A percentile compares a stretch with the other conserved stretches of the same genome.
These are phyloP conservation scores for Fusarium praegraminearum DNA, from an alignment of 2,329 filamentous ascomycete genomes.

Conservation along the genomic window DNA sequence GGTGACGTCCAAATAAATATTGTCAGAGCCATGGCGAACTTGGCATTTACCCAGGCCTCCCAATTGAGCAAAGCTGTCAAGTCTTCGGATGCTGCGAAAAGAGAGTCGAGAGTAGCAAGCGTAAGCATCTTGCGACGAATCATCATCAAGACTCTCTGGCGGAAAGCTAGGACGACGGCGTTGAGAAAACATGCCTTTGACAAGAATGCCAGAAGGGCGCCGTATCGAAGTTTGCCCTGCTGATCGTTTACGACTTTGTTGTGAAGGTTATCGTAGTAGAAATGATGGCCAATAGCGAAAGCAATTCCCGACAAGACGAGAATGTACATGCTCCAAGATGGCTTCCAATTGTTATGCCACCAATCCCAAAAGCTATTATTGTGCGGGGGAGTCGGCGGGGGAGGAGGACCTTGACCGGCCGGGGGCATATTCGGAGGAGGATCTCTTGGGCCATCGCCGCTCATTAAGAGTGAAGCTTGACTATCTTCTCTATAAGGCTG, in stretches of 20 bases:
- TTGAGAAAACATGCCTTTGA: conserved; percentile 46
- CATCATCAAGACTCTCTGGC: conserved; percentile 46
- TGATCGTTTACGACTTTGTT: conserved; percentile 37
- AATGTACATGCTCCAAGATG: conserved; percentile 45
- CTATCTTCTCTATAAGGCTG: conserved; percentile 35
- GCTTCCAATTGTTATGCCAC: conserved; percentile 40
- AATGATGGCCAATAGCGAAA: conserved; percentile 45
- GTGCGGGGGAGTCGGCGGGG: not conserved
- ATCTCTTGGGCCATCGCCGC: not conserved
- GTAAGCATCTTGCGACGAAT: conserved; percentile 46
- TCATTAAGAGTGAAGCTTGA: conserved; percentile 32
- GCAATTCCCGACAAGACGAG: conserved; percentile 40
- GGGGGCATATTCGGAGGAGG: conserved; percentile 18
- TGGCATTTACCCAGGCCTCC: conserved; percentile 43
- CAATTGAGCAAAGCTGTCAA: conserved; percentile 44
- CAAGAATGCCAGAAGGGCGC: conserved; percentile 41
- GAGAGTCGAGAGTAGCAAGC: conserved; percentile 44
- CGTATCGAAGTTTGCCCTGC: conserved; percentile 42
- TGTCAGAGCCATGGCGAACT: conserved; percentile 44
- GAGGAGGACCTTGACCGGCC: not conserved
- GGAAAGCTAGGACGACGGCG: conserved; percentile 44
- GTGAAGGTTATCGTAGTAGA: conserved; percentile 41
- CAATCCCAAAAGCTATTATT: conserved; percentile 13
- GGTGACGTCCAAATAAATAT: conserved; percentile 47
- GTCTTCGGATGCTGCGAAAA: conserved; percentile 45